phyloP scores from a whole-genome alignment of 2,329 filamentous ascomycete genomes.

The Zelopaecilomyces penicillatus region DNA sequence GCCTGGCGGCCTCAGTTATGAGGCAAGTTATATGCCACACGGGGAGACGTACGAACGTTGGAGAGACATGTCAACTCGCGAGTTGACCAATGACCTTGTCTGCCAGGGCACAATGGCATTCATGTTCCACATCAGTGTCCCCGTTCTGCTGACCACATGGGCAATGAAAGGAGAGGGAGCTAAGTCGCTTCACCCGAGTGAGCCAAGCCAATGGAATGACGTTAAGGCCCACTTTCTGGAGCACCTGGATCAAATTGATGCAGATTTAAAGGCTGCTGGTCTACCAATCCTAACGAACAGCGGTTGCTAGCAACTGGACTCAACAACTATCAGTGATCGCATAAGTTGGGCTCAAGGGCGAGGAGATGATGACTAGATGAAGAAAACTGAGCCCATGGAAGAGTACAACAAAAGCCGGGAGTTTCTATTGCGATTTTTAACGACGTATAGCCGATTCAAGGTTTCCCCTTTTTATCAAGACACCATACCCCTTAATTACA shows the following conservation, averaged over 20 bases:
- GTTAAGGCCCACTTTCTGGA: constrained; percentile 20
- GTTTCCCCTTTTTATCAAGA: no score
- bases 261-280: constrained; percentile 14
- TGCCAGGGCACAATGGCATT: constrained; percentile 31
- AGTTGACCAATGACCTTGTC: constrained; percentile 16
- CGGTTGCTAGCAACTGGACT: no score
- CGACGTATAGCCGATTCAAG: no score
- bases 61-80: constrained; percentile 17
- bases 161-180: constrained; percentile 15
- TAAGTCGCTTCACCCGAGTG: constrained; percentile 11
- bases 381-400: no score
- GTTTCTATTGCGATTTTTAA: no score
- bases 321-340: no score
- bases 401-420: no score
- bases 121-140: constrained; percentile 32
- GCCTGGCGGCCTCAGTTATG: constrained; percentile 24
- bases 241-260: constrained; percentile 16
- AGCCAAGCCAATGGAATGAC: constrained; percentile 15
- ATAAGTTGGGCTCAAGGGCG: no score
- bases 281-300: constrained; percentile 3
- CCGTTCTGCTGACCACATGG: constrained; percentile 17
- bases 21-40: constrained; percentile 27
- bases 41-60: constrained; percentile 25
- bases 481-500: no score
- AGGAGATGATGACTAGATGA: no score